Conservation (phyloP, 2,329 filamentous ascomycete genomes). For the Apiospora arundinis region DNA sequence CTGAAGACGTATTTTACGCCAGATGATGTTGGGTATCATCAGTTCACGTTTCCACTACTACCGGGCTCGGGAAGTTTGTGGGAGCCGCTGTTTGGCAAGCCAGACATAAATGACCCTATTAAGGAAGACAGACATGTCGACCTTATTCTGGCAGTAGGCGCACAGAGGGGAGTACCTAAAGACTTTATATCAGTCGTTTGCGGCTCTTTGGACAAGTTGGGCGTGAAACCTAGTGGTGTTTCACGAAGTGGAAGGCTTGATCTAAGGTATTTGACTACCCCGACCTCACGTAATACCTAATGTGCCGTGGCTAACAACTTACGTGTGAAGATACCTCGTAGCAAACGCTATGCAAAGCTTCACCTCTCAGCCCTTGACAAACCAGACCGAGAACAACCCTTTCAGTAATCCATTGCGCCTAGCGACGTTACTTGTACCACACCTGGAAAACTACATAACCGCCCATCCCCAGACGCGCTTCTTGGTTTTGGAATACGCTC, state of each 20-base stretch:
- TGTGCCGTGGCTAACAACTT: not conserved
- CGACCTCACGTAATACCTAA: constrained; percentile 27
- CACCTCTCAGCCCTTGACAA: constrained; percentile 55
- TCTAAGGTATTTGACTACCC: constrained; percentile 52
- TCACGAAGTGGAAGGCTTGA: constrained; percentile 64
- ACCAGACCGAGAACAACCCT: constrained; percentile 59
- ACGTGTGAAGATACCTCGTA: constrained; percentile 58
- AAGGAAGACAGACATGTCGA: constrained; percentile 53
- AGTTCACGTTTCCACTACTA: constrained; percentile 54
- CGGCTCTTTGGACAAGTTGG: constrained; percentile 61
- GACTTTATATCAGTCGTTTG: constrained; percentile 56
- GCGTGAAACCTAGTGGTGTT: constrained; percentile 54
- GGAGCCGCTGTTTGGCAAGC: constrained; percentile 57
- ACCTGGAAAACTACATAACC: constrained; percentile 65
- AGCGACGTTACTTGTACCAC: constrained; percentile 64
- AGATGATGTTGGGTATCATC: constrained; percentile 52
- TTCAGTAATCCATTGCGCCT: constrained; percentile 60
- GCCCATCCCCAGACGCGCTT: constrained; percentile 59
- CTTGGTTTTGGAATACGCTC: constrained; percentile 64
- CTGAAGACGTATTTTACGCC: constrained; percentile 58
- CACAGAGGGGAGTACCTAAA: constrained; percentile 59
- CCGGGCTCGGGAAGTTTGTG: constrained; percentile 58
- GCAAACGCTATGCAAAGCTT: constrained; percentile 66
- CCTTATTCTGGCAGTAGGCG: constrained; percentile 65
- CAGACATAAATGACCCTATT: constrained; percentile 30